A percentile compares a stretch with the other conserved stretches of the same genome.
Conservation (phyloP, 495 filamentous ascomycete genomes). For the Talaromyces wortmannii region DNA sequence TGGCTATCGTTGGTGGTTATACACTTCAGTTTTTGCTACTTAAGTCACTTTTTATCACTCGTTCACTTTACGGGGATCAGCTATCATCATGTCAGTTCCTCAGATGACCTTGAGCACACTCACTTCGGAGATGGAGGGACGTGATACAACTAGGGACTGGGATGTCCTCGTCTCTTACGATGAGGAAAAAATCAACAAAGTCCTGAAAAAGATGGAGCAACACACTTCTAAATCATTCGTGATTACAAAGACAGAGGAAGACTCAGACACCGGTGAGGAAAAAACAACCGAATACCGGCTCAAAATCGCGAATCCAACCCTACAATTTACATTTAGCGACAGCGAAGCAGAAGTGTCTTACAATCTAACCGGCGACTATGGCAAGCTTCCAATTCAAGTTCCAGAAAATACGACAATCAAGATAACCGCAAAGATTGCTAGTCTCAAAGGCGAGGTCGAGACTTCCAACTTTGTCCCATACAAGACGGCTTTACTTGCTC, state of each 20-base stretch:
- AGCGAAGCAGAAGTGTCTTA: background rate
- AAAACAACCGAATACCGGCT: background rate
- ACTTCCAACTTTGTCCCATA: background rate
- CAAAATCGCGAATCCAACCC: background rate
- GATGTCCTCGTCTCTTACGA: background rate
- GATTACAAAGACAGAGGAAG: background rate
- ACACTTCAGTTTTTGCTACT: background rate
- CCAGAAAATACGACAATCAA: background rate
- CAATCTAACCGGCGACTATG: background rate
- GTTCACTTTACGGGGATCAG: background rate
- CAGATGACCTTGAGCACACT: background rate
- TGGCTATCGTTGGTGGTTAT: background rate
- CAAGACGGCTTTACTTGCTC: background rate
- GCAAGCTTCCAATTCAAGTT: background rate
- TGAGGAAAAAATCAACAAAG: background rate
- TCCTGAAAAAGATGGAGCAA: background rate
- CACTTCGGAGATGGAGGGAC: background rate
- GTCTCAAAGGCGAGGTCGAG: background rate
- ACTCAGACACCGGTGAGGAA: background rate
- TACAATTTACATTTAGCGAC: background rate
- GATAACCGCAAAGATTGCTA: background rate
- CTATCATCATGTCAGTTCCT: background rate
- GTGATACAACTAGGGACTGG: background rate
- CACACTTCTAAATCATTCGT: background rate
- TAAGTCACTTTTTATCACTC: background rate